phyloP scores from a whole-genome alignment of 176 grass and related monocot genomes.

The Hyparrhenia diplandra region DNA sequence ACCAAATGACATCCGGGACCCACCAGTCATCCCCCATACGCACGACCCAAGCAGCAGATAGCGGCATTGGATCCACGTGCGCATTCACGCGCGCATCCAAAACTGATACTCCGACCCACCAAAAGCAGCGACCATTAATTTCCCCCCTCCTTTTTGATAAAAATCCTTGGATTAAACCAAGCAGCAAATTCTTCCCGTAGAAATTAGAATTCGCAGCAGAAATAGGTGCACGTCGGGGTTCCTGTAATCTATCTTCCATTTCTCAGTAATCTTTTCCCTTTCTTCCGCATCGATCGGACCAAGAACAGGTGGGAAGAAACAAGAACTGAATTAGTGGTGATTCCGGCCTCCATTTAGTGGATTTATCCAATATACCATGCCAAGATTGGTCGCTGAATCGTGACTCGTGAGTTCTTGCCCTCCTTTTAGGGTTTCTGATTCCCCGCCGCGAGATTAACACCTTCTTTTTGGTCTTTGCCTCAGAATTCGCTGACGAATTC shows the following conservation, averaged over 20 bases:
- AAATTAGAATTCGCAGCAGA: conserved; percentile 25
- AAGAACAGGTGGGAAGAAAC: neutral
- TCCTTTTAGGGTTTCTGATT: conserved; percentile 36
- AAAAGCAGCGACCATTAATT: conserved; percentile 34
- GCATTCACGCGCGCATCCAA: conserved; percentile 43
- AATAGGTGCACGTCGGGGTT: neutral
- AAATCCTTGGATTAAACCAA: conserved; percentile 9
- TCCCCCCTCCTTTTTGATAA: neutral
- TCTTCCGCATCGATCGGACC: conserved; percentile 16
- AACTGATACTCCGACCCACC: conserved; percentile 43
- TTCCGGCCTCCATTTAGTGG: neutral
- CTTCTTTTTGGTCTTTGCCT: too few relatives aligned
- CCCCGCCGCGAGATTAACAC: conserved; percentile 10
- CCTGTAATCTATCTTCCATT: neutral
- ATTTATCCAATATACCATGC: neutral
- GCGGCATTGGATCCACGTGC: too few relatives aligned
- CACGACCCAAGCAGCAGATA: neutral
- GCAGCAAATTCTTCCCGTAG: conserved; percentile 18
- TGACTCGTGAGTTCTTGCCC: conserved; percentile 20
- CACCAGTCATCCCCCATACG: neutral
- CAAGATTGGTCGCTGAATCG: conserved; percentile 23
- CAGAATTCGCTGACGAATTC: conserved; percentile 35
- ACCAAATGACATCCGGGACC: neutral
- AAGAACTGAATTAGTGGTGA: conserved; percentile 11
- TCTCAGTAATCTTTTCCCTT: neutral